These are phyloP conservation scores for Bremia lactucae DNA, from an alignment of 352 stramenopile genomes.

Conservation along the genomic window DNA sequence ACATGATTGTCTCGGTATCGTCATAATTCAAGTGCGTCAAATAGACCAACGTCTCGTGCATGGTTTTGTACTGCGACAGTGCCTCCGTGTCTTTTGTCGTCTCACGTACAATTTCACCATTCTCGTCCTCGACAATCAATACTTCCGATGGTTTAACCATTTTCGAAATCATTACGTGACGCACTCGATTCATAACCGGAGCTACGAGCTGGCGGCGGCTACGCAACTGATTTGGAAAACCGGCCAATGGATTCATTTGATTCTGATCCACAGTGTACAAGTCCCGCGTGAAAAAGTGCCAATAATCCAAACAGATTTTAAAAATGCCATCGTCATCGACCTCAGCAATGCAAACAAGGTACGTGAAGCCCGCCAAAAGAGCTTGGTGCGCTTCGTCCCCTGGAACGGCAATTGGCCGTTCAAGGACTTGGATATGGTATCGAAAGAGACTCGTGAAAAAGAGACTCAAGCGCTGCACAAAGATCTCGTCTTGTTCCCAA, in stretches of 20 bases:
- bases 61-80: conserved; percentile 99
- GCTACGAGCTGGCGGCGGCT: conserved; percentile 64
- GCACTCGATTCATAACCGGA: conserved; percentile 89
- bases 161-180: conserved; percentile 96
- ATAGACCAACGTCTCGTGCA: conserved; percentile 98
- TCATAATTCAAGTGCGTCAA: conserved; percentile 99
- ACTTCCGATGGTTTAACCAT: conserved; percentile 99
- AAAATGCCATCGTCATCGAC: conserved; percentile 94
- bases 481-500: conserved; percentile 92
- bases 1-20: conserved; percentile 99
- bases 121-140: conserved; percentile 99
- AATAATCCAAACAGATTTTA: conserved; percentile 99
- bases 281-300: conserved; percentile 93
- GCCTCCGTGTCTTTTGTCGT: conserved; percentile 99
- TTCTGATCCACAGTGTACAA: conserved; percentile 91
- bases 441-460: conserved; percentile 95
- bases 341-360: conserved; percentile 87
- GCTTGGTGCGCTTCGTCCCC: conserved; percentile 85
- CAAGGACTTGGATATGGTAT: conserved; percentile 92
- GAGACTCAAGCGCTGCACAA: conserved; percentile 94
- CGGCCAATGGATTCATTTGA: conserved; percentile 48
- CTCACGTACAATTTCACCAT: conserved; percentile 93
- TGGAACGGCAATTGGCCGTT: conserved; percentile 65
- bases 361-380: conserved; percentile 89
- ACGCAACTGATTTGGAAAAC: conserved; percentile 38